Base-by-base conservation (phyloP, 108 stramenopile species). In the Skeletonema menzelii region DNA sequence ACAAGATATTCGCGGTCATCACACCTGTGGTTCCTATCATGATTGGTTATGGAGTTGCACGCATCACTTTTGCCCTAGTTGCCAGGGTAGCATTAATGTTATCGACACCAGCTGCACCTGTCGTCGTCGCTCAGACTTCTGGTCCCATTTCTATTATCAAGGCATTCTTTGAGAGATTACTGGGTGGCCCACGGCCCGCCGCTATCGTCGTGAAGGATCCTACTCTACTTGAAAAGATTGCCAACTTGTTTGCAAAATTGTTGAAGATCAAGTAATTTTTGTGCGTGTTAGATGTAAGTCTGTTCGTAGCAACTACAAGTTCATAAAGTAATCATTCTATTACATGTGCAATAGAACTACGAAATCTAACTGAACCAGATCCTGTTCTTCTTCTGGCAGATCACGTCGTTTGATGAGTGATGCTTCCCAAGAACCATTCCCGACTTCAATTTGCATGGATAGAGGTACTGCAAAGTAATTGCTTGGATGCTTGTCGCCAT, bases 361-460 rank as follows among this genome's bases (percentile, higher is more conserved):
- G 22, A 82, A 31, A 46, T 78, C 37, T 20, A 82, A 49, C 5
- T 65, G 59, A 38, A 73, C 76, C 40, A 78, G 47, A 67, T 82
- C 81, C 17, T 65, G 49, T 22, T 22, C 58, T 28, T 55, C 59
- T 30, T 44, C 46, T 10, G 76, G 72, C 15, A 82, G 34, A 56
- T 73, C 76, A 27, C 53, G 71, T 20, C 68, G 67, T 59, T 82
- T 76, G 61, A 94, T 85, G 3, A 91, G 72, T 0, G 92, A 89
- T 34, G 88, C 86, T 61, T 94, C 92, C 92, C 92, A 94, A 24
- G 90, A 91, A 34, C 87, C 88, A 65, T 90, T 85, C 17, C 90
- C 88, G 19, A 91, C 84, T 85, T 91, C 87, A 67, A 94, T 82
- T 53, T 91, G 77, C 65, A 94, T 57, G 2, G 82, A 62, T 14